A percentile compares a stretch with the other conserved stretches of the same genome.
phyloP scores from a whole-genome alignment of 768 basidiomycete genomes.

The Russula virescens region DNA sequence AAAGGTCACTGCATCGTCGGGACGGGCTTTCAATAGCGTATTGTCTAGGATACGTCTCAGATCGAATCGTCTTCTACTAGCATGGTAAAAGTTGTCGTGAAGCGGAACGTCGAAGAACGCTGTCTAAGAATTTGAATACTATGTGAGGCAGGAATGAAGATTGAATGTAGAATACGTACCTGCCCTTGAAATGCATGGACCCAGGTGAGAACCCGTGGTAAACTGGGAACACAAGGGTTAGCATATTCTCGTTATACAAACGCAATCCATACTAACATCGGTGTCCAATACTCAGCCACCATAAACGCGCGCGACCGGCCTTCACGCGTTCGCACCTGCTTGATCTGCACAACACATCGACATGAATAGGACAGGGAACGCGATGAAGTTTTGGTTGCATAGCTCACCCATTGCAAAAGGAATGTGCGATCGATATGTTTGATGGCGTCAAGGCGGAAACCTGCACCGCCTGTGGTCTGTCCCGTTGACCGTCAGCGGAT shows the following conservation, averaged over 20 bases:
- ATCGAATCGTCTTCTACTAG: constrained; percentile 74
- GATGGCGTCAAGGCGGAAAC: constrained; percentile 86
- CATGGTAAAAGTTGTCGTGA: constrained; percentile 76
- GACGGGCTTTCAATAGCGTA: constrained; percentile 61
- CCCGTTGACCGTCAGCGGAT: background rate
- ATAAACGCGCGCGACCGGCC: constrained; percentile 52
- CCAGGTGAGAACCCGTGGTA: constrained; percentile 43
- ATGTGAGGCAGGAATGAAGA: background rate
- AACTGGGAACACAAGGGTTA: constrained; percentile 37
- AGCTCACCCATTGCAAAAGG: constrained; percentile 61
- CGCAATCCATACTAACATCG: constrained; percentile 41
- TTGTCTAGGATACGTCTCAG: constrained; percentile 66
- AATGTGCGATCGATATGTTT: constrained; percentile 81
- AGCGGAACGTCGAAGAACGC: constrained; percentile 91
- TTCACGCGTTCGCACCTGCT: constrained; percentile 41
- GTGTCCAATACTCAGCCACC: constrained; percentile 80
- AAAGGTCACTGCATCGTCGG: constrained; percentile 82
- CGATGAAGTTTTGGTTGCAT: background rate
- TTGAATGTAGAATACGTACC: constrained; percentile 34
- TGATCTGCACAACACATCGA: constrained; percentile 38
- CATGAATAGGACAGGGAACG: constrained; percentile 1
- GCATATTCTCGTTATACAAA: background rate
- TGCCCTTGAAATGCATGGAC: constrained; percentile 60
- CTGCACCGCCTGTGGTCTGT: constrained; percentile 62
- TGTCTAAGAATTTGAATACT: constrained; percentile 40